Conservation (phyloP, 768 basidiomycete genomes). For the Infundibulicybe gibba region DNA sequence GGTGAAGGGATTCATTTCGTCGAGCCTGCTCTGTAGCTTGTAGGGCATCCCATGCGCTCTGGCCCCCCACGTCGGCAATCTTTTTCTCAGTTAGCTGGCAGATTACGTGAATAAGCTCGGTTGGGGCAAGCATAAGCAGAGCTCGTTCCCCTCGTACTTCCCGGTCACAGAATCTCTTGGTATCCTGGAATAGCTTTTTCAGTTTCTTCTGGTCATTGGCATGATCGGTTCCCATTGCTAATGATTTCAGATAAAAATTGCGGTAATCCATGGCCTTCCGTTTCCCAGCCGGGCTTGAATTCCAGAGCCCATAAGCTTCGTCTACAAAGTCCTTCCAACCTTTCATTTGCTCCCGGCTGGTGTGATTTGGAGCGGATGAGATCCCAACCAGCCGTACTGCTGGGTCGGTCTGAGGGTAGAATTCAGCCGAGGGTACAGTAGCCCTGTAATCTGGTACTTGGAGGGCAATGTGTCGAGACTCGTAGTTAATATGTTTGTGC, state of each 20-base stretch:
- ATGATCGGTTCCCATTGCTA: conserved; percentile 22
- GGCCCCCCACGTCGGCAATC: conserved; percentile 19
- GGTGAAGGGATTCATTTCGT: conserved; percentile 12
- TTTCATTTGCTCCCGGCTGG: conserved; percentile 16
- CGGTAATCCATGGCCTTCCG: background rate
- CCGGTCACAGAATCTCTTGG: conserved; percentile 9
- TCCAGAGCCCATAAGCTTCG: conserved; percentile 9
- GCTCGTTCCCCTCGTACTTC: conserved; percentile 13
- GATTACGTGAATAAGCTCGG: conserved; percentile 14
- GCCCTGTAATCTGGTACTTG: background rate
- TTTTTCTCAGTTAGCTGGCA: conserved; percentile 14
- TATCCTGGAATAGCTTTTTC: conserved; percentile 7
- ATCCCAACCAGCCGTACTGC: conserved; percentile 1
- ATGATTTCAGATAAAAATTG: conserved; percentile 5
- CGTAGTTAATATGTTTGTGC: background rate
- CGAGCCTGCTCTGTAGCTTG: conserved; percentile 13
- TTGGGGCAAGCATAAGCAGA: conserved; percentile 4
- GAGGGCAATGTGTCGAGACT: background rate
- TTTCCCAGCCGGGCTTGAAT: conserved; percentile 7
- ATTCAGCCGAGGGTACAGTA: background rate
- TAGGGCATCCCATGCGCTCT: conserved; percentile 16
- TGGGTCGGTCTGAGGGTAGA: background rate
- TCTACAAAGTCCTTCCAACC: background rate
- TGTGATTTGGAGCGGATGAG: conserved; percentile 13
- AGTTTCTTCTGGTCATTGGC: conserved; percentile 16